Evolutionary conservation across 192 early-diverging fungal genomes (phyloP).

Genomic region (Paraglomus occultum): DNA sequence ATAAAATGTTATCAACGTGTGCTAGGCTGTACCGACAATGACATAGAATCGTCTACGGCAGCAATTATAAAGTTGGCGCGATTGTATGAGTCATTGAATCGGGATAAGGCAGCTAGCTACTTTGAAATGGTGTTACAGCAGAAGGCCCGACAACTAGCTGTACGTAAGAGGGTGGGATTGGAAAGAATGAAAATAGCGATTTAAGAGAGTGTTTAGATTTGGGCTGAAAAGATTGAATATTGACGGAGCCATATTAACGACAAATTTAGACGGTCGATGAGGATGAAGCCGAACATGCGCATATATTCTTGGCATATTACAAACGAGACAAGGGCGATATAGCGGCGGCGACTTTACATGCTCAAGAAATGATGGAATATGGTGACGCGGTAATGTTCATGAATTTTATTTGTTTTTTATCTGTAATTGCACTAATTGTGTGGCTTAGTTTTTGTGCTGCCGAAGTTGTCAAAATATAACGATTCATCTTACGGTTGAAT

Average conservation of each 20-base stretch:
- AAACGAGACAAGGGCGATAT: conserved; percentile 35
- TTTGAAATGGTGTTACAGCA: conserved; percentile 5
- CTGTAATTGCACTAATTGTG: too few species aligned
- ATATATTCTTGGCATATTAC: conserved; percentile 38
- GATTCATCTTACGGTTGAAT: too few species aligned
- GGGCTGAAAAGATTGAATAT: neutral
- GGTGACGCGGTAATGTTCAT: neutral
- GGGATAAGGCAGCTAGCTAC: conserved; percentile 44
- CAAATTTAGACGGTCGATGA: conserved; percentile 34
- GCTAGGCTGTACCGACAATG: conserved; percentile 61
- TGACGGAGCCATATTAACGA: conserved; percentile 15
- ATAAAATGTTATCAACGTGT: conserved; percentile 76
- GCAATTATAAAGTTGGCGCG: conserved; percentile 57
- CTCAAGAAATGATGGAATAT: conserved; percentile 33
- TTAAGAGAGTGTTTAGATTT: neutral
- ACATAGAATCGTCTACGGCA: conserved; percentile 32
- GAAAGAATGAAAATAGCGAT: neutral
- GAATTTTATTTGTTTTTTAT: too few species aligned
- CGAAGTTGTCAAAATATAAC: too few species aligned
- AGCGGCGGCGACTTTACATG: conserved; percentile 36
- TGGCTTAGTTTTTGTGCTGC: too few species aligned
- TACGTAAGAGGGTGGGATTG: neutral
- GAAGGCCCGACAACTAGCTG: neutral
- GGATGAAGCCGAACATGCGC: conserved; percentile 40
- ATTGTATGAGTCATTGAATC: conserved; percentile 58